A percentile compares a stretch with the other conserved stretches of the same genome.
Evolutionary conservation across 306 rosid species (phyloP).

Genomic region (Sindora glabra): DNA sequence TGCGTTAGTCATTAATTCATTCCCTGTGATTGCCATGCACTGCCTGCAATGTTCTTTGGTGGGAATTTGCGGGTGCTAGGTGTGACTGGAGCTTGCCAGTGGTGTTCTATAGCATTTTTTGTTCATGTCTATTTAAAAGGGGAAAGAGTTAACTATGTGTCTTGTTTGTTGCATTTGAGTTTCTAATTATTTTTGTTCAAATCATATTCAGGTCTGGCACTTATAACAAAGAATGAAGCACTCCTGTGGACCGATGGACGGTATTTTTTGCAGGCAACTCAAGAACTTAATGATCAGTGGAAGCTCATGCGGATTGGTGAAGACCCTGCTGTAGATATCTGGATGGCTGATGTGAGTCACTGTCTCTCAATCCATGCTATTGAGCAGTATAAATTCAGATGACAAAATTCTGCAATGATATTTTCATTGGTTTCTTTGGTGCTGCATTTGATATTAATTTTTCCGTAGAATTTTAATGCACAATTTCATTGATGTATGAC

Average conservation of each 20-base stretch:
- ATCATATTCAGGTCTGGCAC: conserved; percentile 69
- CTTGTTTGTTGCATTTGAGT: not conserved
- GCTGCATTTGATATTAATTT: not conserved
- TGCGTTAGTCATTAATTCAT: not conserved
- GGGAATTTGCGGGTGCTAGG: too few species aligned
- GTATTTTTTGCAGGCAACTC: conserved; percentile 86
- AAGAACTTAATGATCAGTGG: conserved; percentile 82
- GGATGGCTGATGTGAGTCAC: conserved; percentile 90
- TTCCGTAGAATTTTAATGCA: not conserved
- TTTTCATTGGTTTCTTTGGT: not conserved
- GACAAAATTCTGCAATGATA: not conserved
- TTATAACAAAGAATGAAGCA: conserved; percentile 64
- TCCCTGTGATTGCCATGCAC: not conserved
- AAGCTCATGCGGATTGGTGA: conserved; percentile 94
- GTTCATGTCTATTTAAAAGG: not conserved
- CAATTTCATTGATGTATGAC: not conserved
- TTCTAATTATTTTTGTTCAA: not conserved
- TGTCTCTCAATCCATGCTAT: not conserved
- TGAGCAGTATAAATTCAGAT: not conserved
- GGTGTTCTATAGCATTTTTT: not conserved
- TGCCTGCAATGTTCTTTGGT: not conserved
- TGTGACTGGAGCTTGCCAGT: not conserved
- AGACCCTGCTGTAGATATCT: conserved; percentile 77
- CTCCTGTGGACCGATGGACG: conserved; percentile 96
- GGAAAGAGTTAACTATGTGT: not conserved